Base-by-base conservation (phyloP, 2,329 filamentous ascomycete genomes). In the Drechslerella coelobrocha region DNA sequence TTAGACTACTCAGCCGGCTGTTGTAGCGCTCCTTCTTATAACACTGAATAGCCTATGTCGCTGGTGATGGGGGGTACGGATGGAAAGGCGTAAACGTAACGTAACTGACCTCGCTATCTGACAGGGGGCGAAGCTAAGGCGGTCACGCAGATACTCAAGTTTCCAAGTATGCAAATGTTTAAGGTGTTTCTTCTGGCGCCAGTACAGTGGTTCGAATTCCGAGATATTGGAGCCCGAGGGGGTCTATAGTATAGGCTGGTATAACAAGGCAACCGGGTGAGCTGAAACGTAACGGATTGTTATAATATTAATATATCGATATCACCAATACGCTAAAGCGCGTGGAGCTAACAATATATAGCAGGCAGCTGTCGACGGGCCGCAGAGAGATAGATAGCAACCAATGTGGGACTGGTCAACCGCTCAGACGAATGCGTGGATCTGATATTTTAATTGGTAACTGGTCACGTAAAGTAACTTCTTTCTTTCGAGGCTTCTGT, bases 261-360 rank as follows among this genome's bases (percentile, higher is more conserved):
- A 23, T n/a, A 45, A 19, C 24, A 19, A 14, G 2, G 19, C 41
- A 45, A 23, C 19, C 41, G 14, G 41, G 52, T 48, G 48, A 48
- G 66, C 65, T 71, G 66, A 71, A 17, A 2, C 19, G 37, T 8
- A 19, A 10, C 4, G 34, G 56, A 57, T 57, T 21, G 65, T 29
- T 57, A 56, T 69, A 61, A 69, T 69, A 69, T 62, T 69, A 39
- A 39, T n/a, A 39, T 14, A 5, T 14, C 19, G 41, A 45, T 45
- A 45, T 45, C 41, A 71, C 66, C 66, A 53, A 47, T 63, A 50
- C 48, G 55, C 60, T 71, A 62, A 63, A 59, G 51, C 47, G 56
- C 57, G 55, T 47, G 63, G 27, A 61, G 52, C 37, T 62, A 50
- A 50, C 59, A 62, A 51, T 26, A 55, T 57, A 53, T 51, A 23